Base-by-base conservation (phyloP, 2,329 filamentous ascomycete species). In the Geosmithia morbida region DNA sequence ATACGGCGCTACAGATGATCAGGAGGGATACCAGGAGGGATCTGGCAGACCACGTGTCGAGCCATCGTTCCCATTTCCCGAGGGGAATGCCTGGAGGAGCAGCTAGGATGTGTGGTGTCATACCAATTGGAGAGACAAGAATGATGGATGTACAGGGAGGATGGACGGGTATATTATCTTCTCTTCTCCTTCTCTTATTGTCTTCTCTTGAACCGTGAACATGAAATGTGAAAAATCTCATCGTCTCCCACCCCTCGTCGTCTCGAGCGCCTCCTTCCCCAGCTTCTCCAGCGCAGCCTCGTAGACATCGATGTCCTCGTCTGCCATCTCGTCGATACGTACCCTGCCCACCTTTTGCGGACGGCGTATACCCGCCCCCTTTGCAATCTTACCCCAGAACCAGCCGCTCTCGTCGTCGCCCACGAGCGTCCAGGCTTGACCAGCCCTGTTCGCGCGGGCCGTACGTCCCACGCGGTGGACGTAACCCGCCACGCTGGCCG, bases 381-480 rank as follows among this genome's bases (percentile, higher is more conserved):
- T 72, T 20, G 79, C 84, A 51, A 97, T 82, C 55, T 85, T 84
- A 50, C 84, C 83, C 76, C 86, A 88, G 65, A 97, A 98, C 89
- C 92, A 95, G 43, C 84, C 77, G 19, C 82, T 88, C 65, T 98
- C 89, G 2, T 76, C 75, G 55, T 88, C 83, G 3, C 81, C 83
- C 45, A 94, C 81, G 13, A 98, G 66, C 0, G 88, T 95, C 86
- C 88, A 95, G 1, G 90, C 87, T 44, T 79, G 73, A 1, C 90
- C 90, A 1, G 66, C 54, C 48, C 79, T 78, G 1, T 85, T 87
- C 0, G 87, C 92, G 60, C 89, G 75, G 1, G 90, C 90, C 1
- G 90, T 96, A 48, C 92, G 80, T 39, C 92, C 90, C 2, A 96
- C 87, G 41, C 92, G 83, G 61, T 97, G 92, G 4, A 97, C 81